A percentile compares a stretch with the other conserved stretches of the same genome.
Conservation (phyloP, 495 filamentous ascomycete genomes). For the Cercophora newfieldiana region DNA sequence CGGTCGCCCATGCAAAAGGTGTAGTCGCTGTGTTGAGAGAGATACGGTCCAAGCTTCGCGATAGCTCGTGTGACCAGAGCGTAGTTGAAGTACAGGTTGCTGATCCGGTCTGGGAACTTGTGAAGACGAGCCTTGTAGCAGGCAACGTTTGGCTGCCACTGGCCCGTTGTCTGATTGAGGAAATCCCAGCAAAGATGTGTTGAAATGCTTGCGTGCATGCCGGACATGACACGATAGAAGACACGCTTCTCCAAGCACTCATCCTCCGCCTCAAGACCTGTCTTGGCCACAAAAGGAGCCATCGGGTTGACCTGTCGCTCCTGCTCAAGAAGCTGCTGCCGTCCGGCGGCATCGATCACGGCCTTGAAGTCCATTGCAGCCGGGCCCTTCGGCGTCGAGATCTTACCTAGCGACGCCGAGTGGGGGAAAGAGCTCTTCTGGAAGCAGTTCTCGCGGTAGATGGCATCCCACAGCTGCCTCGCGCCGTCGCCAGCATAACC, state of each 20-base stretch:
- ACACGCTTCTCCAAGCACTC: slow-evolving; percentile 96
- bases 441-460: slow-evolving; percentile 98
- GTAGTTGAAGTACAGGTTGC: slow-evolving; percentile 99
- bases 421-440: slow-evolving; percentile 63
- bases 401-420: slow-evolving; percentile 44
- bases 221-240: slow-evolving; percentile 90
- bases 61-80: slow-evolving; percentile 87
- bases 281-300: slow-evolving; percentile 50
- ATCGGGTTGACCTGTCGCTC: slow-evolving; percentile 54
- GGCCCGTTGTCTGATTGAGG: slow-evolving; percentile 88
- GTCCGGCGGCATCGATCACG: slow-evolving; percentile 71
- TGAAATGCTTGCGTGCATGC: slow-evolving; percentile 97
- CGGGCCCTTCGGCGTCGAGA: slow-evolving; percentile 49
- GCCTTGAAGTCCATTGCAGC: slow-evolving; percentile 83
- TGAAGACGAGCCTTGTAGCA: slow-evolving; percentile 88
- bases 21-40: slow-evolving; percentile 60
- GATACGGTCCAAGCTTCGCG: slow-evolving; percentile 83
- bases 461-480: slow-evolving; percentile 89
- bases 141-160: slow-evolving; percentile 88
- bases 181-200: slow-evolving; percentile 97
- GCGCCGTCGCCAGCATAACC: slow-evolving; percentile 84
- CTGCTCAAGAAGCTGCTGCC: slow-evolving; percentile 56
- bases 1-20: slow-evolving; percentile 90
- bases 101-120: slow-evolving; percentile 82
- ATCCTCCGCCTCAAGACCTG: slow-evolving; percentile 72